Base-by-base conservation (phyloP, 2,329 filamentous ascomycete genomes). In the Endocalyx cinctus region DNA sequence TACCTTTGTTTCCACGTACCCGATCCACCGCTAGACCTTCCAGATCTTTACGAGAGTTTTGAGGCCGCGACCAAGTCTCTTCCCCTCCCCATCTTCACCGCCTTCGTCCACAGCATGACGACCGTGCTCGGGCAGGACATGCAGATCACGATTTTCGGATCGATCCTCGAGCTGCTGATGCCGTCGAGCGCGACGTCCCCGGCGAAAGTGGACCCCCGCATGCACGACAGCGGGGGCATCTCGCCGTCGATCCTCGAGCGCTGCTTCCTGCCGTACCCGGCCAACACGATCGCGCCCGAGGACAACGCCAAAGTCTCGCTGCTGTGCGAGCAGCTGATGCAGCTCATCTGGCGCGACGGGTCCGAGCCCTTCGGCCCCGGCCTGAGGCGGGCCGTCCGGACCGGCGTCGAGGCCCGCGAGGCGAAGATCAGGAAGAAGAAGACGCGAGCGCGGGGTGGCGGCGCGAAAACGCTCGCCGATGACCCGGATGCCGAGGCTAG, bases 221-320 rank as follows among this genome's bases (percentile, higher is more conserved):
- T 51, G 14, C 60, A 67, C 15, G 52, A 56, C 4, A 35, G 47
- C 2, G 62, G 63, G 6, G 52, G 53, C 13, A 50, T 77, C 27
- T 69, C 68, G 5, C 50, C 59, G 15, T 47, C 45, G 6, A 70
- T 77, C 42, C 53, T 78, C 26, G 62, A 70, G 49, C 54, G 66
- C 27, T 80, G 79, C 48, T 89, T 79, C 54, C 68, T 87, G 3
- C 76, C 76, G 0, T 79, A 72, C 43, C 67, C 81, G 0, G 82
- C 85, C 2, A 79, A 75, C 38, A 77, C 71, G 0, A 64, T 72
- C 11, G 69, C 67, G 6, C 57, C 72, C 1, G 70, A 76, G 14
- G 83, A 87, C 42, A 89, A 92, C 46, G 79, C 81, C 17, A 84
- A 84, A 54, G 67, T 89, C 23, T 80, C 81, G 2, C 59, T 89